phyloP scores from a whole-genome alignment of 768 basidiomycete species.

The Serendipita sp. region DNA sequence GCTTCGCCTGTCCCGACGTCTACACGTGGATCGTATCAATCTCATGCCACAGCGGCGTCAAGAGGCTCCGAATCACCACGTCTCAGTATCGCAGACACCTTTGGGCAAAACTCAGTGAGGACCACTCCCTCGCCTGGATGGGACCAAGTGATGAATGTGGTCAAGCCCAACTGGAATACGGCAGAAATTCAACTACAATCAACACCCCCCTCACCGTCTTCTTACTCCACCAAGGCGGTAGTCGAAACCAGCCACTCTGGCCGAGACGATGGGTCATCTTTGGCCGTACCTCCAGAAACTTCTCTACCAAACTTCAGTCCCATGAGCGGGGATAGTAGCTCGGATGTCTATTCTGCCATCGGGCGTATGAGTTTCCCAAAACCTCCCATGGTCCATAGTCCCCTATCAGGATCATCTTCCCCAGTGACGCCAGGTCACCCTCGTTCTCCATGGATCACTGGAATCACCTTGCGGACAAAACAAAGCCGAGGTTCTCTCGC shows the following conservation, averaged over 20 bases:
- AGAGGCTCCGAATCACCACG: not conserved
- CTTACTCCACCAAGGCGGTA: not conserved
- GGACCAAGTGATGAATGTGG: not conserved
- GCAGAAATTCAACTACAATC: not conserved
- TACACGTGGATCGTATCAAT: not conserved
- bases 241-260: not conserved
- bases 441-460: conserved; percentile 1
- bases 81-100: not conserved
- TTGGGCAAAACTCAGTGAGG: not conserved
- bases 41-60: not conserved
- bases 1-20: not conserved
- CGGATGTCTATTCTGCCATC: conserved; percentile 3
- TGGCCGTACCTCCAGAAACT: not conserved
- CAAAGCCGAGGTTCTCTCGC: not conserved
- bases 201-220: not conserved
- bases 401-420: not conserved
- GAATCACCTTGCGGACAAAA: not conserved
- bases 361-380: not conserved
- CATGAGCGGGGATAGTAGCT: not conserved
- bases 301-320: not conserved
- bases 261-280: not conserved
- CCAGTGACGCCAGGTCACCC: not conserved
- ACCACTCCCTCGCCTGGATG: not conserved
- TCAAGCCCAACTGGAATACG: conserved; percentile 3
- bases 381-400: not conserved